phyloP scores from a whole-genome alignment of 2,329 filamentous ascomycete genomes.

The Fusarium hostae region DNA sequence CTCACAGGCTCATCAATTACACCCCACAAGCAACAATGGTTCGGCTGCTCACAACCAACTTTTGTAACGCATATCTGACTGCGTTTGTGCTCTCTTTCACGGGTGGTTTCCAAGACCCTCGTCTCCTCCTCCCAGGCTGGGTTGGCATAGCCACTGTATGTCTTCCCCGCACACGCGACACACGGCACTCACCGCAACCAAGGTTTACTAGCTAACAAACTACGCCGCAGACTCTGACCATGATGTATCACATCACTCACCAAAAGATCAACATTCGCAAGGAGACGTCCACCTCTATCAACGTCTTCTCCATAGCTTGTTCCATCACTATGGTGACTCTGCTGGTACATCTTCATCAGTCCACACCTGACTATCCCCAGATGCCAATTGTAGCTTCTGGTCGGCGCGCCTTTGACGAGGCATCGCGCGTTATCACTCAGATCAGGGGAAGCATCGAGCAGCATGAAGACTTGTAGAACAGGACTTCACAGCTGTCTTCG shows the following conservation, averaged over 20 bases:
- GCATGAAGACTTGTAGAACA: conserved; percentile 45
- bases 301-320: conserved; percentile 79
- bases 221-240: conserved; percentile 70
- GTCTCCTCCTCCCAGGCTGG: conserved; percentile 80
- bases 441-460: conserved; percentile 47
- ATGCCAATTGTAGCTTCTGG: conserved; percentile 65
- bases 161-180: conserved; percentile 23
- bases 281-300: conserved; percentile 80
- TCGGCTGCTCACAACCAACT: conserved; percentile 79
- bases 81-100: conserved; percentile 76
- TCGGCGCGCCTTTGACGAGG: conserved; percentile 51
- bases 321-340: conserved; percentile 80
- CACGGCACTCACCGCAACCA: conserved; percentile 13
- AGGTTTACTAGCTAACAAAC: conserved; percentile 3
- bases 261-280: conserved; percentile 83
- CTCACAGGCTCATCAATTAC: conserved; percentile 80
- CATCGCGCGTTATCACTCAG: conserved; percentile 43
- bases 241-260: conserved; percentile 80
- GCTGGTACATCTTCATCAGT: conserved; percentile 73
- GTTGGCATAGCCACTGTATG: conserved; percentile 78
- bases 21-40: conserved; percentile 84
- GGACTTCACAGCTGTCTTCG: not conserved
- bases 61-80: conserved; percentile 79
- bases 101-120: conserved; percentile 75
- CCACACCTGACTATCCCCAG: conserved; percentile 68